A percentile compares a stretch with the other conserved stretches of the same genome.
Evolutionary conservation across 768 basidiomycete genomes (phyloP).

Genomic region (Hypholoma fasciculare): DNA sequence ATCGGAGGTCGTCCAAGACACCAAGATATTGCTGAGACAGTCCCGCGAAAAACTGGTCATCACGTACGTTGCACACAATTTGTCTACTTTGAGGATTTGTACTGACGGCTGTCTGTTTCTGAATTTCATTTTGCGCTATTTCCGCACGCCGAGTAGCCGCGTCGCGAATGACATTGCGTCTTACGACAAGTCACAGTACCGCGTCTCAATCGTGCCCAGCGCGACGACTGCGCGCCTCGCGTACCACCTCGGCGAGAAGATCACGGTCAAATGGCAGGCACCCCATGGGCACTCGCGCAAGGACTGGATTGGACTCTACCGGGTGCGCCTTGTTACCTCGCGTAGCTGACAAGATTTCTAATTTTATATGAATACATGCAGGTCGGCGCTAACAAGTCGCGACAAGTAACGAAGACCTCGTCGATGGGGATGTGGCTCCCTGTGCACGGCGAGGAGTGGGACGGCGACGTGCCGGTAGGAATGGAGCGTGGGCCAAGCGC

Average conservation of each 20-base stretch:
- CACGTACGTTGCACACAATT: slow-evolving; percentile 55
- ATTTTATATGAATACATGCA: slow-evolving; percentile 32
- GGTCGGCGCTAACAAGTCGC: slow-evolving; percentile 88
- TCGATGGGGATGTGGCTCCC: slow-evolving; percentile 93
- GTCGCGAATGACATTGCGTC: slow-evolving; percentile 80
- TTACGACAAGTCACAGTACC: slow-evolving; percentile 82
- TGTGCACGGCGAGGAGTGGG: slow-evolving; percentile 90
- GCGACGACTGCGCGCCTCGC: slow-evolving; percentile 47
- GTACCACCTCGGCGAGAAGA: slow-evolving; percentile 92
- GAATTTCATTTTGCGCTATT: background rate
- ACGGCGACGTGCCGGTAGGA: slow-evolving; percentile 75
- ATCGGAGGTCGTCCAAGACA: slow-evolving; percentile 90
- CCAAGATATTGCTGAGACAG: slow-evolving; percentile 87
- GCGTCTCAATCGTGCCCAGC: slow-evolving; percentile 57
- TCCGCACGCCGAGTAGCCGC: slow-evolving; percentile 43
- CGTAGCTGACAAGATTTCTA: too few species aligned
- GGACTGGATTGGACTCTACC: slow-evolving; percentile 96
- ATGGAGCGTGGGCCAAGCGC: slow-evolving; percentile 35
- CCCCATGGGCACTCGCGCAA: slow-evolving; percentile 83
- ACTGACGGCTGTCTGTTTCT: background rate
- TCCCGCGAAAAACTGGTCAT: slow-evolving; percentile 90
- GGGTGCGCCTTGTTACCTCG: slow-evolving; percentile 40
- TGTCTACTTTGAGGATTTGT: background rate
- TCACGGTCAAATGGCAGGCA: slow-evolving; percentile 84
- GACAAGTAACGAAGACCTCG: slow-evolving; percentile 78